Percentiles rank a stretch among this genome's conserved stretches.
Conservation (phyloP, 2,329 filamentous ascomycete genomes). For the Aspergillus bombycis region DNA sequence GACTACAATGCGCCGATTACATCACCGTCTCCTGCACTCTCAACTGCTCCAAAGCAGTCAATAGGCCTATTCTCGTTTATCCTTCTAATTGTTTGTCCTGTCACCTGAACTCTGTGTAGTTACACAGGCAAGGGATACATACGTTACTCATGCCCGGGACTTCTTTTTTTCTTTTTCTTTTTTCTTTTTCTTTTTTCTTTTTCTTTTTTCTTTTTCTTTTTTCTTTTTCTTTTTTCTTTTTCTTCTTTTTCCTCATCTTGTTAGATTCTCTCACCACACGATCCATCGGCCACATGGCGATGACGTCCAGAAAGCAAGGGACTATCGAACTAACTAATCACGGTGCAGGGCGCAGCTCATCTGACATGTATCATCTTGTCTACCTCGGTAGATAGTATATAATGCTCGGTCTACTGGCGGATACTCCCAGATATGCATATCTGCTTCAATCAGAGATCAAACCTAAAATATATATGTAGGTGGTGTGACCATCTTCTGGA, state of each 20-base stretch:
- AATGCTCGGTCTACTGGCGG: background rate
- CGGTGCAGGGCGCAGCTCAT: background rate
- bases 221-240: background rate
- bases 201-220: background rate
- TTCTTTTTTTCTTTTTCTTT: background rate
- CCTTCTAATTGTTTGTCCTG: background rate
- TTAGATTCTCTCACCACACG: background rate
- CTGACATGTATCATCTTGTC: background rate
- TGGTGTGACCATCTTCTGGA: background rate
- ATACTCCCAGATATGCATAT: background rate
- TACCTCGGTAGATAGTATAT: background rate
- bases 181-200: background rate
- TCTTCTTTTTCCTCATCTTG: background rate
- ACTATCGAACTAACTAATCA: background rate
- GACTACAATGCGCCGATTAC: background rate
- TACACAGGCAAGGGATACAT: conserved; percentile 2
- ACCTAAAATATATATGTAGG: background rate
- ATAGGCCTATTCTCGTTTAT: background rate
- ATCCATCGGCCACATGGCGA: background rate
- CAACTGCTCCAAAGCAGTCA: background rate
- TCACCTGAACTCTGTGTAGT: background rate
- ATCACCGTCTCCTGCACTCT: background rate
- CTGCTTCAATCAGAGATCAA: background rate
- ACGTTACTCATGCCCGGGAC: background rate
- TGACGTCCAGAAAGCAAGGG: background rate